Evolutionary conservation across 257 asterid genomes (phyloP).

Genomic region (Knoxia roxburghii): DNA sequence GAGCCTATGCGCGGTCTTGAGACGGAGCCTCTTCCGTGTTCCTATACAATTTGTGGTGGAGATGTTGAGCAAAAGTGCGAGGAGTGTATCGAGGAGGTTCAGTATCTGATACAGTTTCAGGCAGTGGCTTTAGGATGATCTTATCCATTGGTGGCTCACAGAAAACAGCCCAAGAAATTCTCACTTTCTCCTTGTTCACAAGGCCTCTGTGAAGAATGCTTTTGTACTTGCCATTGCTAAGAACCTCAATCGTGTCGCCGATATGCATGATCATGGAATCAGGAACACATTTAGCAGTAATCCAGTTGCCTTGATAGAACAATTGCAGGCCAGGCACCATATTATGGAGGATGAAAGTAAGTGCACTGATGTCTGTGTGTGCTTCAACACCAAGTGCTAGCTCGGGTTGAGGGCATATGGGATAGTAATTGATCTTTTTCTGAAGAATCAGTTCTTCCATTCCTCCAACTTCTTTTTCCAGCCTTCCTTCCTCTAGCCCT

Average conservation of each 20-base stretch:
- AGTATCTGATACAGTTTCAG: conserved; percentile 56
- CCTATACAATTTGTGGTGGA: conserved; percentile 64
- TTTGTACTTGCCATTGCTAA: conserved; percentile 78
- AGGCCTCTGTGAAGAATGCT: conserved; percentile 79
- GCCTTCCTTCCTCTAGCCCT: conserved; percentile 55
- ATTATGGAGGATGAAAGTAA: conserved; percentile 92
- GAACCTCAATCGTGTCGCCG: conserved; percentile 80
- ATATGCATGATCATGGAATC: conserved; percentile 80
- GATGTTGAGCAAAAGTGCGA: conserved; percentile 72
- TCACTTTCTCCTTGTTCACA: conserved; percentile 71
- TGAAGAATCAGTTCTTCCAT: conserved; percentile 65
- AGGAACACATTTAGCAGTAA: conserved; percentile 87
- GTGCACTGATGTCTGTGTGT: conserved; percentile 83
- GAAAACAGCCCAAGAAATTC: conserved; percentile 89
- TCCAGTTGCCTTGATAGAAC: conserved; percentile 68
- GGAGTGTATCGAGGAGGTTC: conserved; percentile 61
- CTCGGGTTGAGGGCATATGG: conserved; percentile 92
- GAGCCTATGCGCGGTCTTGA: too few species aligned
- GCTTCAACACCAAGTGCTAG: conserved; percentile 92
- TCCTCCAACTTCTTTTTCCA: conserved; percentile 84
- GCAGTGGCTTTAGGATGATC: conserved; percentile 59
- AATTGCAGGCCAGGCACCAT: conserved; percentile 92
- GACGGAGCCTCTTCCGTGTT: conserved; percentile 22
- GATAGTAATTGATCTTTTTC: conserved; percentile 83
- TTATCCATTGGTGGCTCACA: conserved; percentile 86